Evolutionary conservation across 805 yeast genomes (phyloP).

Genomic region (Starmerella apis): DNA sequence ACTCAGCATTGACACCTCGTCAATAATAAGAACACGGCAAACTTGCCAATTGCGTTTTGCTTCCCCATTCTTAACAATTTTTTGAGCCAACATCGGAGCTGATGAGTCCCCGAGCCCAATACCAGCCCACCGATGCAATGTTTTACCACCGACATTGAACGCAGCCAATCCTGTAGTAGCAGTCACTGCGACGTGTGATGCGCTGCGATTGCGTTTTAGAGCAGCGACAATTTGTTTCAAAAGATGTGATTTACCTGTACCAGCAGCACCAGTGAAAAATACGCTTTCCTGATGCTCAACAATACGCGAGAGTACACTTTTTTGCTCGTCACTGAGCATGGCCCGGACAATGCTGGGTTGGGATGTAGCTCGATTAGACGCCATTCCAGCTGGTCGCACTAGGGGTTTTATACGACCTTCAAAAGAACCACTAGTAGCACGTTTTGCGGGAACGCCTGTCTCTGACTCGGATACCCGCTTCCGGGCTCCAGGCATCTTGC

Average conservation of each 20-base stretch:
- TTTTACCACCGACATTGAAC: conserved; percentile 77
- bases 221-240: conserved; percentile 51
- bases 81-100: conserved; percentile 22
- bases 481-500: conserved; percentile 14
- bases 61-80: conserved; percentile 25
- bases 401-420: conserved; percentile 17
- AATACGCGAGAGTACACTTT: conserved; percentile 48
- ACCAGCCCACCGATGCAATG: conserved; percentile 75
- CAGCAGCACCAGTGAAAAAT: conserved; percentile 96
- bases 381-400: conserved; percentile 18
- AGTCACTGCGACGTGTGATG: conserved; percentile 64
- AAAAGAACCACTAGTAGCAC: conserved; percentile 11
- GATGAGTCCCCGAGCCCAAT: conserved; percentile 61
- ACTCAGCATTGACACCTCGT: conserved; percentile 90
- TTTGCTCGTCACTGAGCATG: conserved; percentile 37
- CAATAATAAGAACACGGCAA: conserved; percentile 65
- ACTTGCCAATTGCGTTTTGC: conserved; percentile 51
- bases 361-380: conserved; percentile 7
- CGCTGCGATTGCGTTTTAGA: conserved; percentile 30
- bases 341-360: conserved; percentile 15
- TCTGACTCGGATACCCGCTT: conserved; percentile 8
- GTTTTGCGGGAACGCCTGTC: conserved; percentile 1
- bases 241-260: conserved; percentile 90
- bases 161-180: conserved; percentile 97
- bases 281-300: conserved; percentile 48